Base-by-base conservation (phyloP, 73 alveolate genomes). In the Durusdinium trenchii region DNA sequence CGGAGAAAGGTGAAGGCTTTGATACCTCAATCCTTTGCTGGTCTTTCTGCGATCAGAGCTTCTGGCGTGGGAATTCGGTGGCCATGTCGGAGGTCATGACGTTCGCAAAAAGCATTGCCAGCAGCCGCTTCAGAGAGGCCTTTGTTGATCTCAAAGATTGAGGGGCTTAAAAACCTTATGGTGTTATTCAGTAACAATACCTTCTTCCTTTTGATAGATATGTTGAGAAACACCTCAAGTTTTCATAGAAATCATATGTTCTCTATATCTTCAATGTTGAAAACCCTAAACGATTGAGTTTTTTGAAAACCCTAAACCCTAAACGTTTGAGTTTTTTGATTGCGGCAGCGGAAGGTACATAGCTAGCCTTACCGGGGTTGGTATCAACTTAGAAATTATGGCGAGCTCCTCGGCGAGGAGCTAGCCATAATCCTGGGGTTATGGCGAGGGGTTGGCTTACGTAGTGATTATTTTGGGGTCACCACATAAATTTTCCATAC, bases 41-140 rank as follows among this genome's bases (percentile, higher is more conserved):
- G 81, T 76, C 36, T 32, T 76, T 76, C 38, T 18, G n/a, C 6
- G 86, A 76, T 14, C 35, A 35, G 32, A 76, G 86, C 86, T 76
- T 76, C 54, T 76, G 86, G 86, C 28, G 86, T 18, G 86, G 86
- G 2, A 43, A 14, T 54, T 16, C 48, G 32, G 54, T 76, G 1
- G 86, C 60, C 23, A 76, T 76, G 86, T 14, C 86, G 60, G 86
- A 76, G 35, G 86, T 76, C 6, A 54, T 76, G 54, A 43, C 60
- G 32, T 30, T 43, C 36, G 86, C 86, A 35, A n/a, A 40, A 16
- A 76, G 86, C 86, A 76, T 76, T 2, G 86, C 86, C 38, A 9
- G 36, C 60, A 76, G 26, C 30, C 50, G 86, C 1, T 76, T 76
- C 10, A 50, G 86, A 14, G 86, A 76, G 86, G 86, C 86, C 79